phyloP scores from a whole-genome alignment of 2,329 filamentous ascomycete species.

The Xylaria sp. region DNA sequence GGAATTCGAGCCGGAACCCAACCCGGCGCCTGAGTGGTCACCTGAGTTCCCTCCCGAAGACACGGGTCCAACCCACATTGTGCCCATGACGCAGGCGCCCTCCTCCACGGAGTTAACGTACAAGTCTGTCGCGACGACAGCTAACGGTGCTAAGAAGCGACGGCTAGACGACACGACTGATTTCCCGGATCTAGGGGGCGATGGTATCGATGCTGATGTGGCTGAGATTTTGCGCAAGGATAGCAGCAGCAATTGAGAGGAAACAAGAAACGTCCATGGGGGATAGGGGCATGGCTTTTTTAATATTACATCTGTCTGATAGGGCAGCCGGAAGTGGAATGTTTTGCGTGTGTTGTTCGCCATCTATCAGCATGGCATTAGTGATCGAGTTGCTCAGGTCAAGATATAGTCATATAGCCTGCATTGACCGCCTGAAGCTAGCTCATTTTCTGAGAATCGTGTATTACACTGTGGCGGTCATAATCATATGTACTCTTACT shows the following conservation, averaged over 20 bases:
- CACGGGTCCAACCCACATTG: conserved; percentile 40
- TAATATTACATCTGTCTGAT: not conserved
- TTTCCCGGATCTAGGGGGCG: conserved; percentile 65
- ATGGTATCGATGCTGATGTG: conserved; percentile 68
- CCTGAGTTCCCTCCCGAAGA: conserved; percentile 43
- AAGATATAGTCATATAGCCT: not conserved
- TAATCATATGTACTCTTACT: not conserved
- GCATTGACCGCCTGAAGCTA: not conserved
- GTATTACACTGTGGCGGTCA: not conserved
- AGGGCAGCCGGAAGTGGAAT: not conserved
- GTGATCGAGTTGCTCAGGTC: not conserved
- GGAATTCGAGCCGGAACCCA: conserved; percentile 35
- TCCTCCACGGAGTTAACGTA: conserved; percentile 58
- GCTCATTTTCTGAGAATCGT: not conserved
- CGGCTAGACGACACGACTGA: conserved; percentile 64
- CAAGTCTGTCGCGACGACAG: conserved; percentile 61
- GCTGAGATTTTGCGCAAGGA: conserved; percentile 65
- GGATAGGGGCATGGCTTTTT: not conserved
- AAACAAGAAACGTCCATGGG: not conserved
- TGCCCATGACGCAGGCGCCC: conserved; percentile 55
- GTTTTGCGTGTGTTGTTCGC: not conserved
- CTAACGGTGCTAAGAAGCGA: conserved; percentile 67
- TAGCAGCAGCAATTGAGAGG: conserved; percentile 41
- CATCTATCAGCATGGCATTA: not conserved
- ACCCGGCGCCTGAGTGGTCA: conserved; percentile 38